Base-by-base conservation (phyloP, 495 filamentous ascomycete genomes). In the Clavariopsis aquatica region DNA sequence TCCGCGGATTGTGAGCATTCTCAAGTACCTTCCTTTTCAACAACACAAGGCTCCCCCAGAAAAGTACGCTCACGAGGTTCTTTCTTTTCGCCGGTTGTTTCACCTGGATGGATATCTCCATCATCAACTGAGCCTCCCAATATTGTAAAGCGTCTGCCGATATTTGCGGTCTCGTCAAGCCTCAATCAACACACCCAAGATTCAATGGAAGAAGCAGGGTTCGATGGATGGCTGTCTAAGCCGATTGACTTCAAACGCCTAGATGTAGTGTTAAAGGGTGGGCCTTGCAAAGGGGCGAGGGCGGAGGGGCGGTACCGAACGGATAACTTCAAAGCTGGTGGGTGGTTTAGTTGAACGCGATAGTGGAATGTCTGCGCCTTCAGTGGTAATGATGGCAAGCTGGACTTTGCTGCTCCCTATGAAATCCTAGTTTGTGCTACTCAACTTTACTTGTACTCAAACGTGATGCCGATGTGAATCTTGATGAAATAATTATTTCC, bases 161-260 rank as follows among this genome's bases (percentile, higher is more conserved):
- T 66, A 24, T 60, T 66, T 49, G 56, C 64, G 12, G 57, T 66
- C 24, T 66, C 64, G 17, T 57, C 64, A 6, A 55, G 26, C n/a
- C 49, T 66, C n/a, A 51, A 47, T 23, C 36, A 36, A 13, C 43
- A 66, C 19, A 27, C 56, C 1, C 29, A 56, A 20, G 31, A 36
- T 1, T 22, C 13, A 22, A 38, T 66, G 15, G 38, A 54, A 36
- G 64, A 26, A 12, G 57, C 47, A n/a, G 64, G 64, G 13, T 66
- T 66, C 28, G 64, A 66, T 61, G 64, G 57, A 17, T 66, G 64
- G 51, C 28, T 66, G 22, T 28, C 49, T 12, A 66, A 61, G 45
- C 64, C 64, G 17, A 52, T 66, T 31, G 51, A 66, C 24, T 66
- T 66, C 23, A 10, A 27, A 28, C 23, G 57, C n/a, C 22, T 66